Percentiles rank a stretch among this genome's conserved stretches.
Conservation (phyloP, 805 yeast genomes). For the Vanderwaltozyma verrucispora region DNA sequence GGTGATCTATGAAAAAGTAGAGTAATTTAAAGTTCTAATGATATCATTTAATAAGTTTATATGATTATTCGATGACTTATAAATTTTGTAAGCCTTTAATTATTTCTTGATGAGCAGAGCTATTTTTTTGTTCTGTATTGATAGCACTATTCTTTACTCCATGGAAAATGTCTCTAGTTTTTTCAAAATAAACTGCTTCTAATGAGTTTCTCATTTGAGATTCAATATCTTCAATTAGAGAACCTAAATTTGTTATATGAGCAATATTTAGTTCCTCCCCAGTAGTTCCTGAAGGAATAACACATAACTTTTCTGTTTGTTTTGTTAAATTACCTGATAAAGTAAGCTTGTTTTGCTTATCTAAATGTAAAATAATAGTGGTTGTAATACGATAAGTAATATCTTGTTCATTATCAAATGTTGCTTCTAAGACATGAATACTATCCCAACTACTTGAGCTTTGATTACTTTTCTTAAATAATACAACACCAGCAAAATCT, state of each 20-base stretch:
- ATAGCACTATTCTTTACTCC: constrained; percentile 41
- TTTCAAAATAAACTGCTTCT: constrained; percentile 92
- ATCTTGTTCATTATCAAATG: constrained; percentile 31
- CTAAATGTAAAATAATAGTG: constrained; percentile 72
- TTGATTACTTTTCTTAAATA: constrained; percentile 53
- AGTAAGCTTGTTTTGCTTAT: constrained; percentile 21
- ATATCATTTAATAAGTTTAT: too few species aligned
- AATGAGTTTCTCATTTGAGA: constrained; percentile 74
- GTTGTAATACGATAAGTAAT: constrained; percentile 68
- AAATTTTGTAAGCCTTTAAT: constrained; percentile 29
- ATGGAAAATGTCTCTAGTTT: constrained; percentile 78
- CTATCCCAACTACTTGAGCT: constrained; percentile 73
- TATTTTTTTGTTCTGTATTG: constrained; percentile 14
- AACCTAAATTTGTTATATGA: constrained; percentile 83
- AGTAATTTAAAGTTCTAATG: too few species aligned
- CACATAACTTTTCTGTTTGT: constrained; percentile 52
- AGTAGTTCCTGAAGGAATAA: constrained; percentile 22
- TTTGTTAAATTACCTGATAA: constrained; percentile 81
- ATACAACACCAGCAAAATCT: constrained; percentile 79
- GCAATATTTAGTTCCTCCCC: constrained; percentile 33
- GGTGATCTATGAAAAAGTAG: too few species aligned
- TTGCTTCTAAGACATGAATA: constrained; percentile 81
- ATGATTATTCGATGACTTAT: constrained; percentile 2
- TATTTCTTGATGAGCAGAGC: constrained; percentile 27
- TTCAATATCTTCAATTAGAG: constrained; percentile 79